Percentiles rank a stretch among this genome's conserved stretches.
Conservation (phyloP, 768 basidiomycete genomes). For the Podaxis sp. region DNA sequence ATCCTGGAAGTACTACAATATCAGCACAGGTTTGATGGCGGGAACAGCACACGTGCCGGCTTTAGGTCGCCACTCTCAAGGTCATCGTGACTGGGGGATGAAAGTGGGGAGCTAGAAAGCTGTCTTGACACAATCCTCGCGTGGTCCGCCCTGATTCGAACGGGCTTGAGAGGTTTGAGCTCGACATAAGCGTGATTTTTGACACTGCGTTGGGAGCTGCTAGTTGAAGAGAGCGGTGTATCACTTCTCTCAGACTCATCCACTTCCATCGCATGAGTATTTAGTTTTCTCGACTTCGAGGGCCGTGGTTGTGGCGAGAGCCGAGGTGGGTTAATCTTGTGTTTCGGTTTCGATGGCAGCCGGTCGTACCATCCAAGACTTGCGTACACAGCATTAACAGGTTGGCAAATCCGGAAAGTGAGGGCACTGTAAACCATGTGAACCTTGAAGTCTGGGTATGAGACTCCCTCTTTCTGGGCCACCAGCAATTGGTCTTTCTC, state of each 20-base stretch:
- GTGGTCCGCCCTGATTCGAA: neutral
- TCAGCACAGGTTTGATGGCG: neutral
- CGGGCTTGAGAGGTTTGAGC: neutral
- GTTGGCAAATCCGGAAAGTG: constrained; percentile 47
- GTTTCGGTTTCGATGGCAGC: neutral
- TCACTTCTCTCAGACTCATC: neutral
- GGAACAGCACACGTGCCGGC: neutral
- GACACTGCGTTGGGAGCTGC: constrained; percentile 1
- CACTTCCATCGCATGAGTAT: neutral
- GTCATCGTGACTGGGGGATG: neutral
- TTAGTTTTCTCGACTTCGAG: no score
- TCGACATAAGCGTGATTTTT: constrained; percentile 12
- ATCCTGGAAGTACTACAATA: neutral
- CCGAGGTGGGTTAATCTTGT: neutral
- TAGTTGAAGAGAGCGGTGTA: neutral
- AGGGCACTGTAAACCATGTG: constrained; percentile 48
- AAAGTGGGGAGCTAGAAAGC: neutral
- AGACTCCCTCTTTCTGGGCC: constrained; percentile 32
- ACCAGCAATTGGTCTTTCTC: constrained; percentile 18
- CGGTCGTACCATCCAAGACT: constrained; percentile 65
- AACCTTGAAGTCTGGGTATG: constrained; percentile 28
- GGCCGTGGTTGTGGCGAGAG: no score
- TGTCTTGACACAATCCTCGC: neutral
- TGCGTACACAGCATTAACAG: constrained; percentile 39
- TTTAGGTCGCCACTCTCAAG: neutral